A percentile compares a stretch with the other conserved stretches of the same genome.
These are phyloP conservation scores for Penicillium palitans DNA, from an alignment of 2,329 filamentous ascomycete genomes.

Conservation along the genomic window DNA sequence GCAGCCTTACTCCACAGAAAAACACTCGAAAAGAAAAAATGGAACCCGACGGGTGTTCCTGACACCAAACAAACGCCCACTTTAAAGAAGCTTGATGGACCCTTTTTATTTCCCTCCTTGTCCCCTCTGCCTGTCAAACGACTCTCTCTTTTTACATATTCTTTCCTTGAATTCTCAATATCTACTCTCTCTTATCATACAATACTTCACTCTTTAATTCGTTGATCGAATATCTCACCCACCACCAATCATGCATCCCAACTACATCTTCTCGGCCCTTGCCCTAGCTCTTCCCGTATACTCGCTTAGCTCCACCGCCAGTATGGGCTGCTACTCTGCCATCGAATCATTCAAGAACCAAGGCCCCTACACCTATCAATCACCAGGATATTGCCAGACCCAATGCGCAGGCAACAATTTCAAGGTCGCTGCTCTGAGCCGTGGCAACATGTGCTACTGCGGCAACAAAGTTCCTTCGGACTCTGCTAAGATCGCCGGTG, in stretches of 20 bases:
- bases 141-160: not conserved
- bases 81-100: conserved; percentile 10
- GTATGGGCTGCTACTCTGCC: conserved; percentile 23
- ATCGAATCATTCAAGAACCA: conserved; percentile 12
- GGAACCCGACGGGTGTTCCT: conserved; percentile 6
- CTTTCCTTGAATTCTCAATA: conserved; percentile 1
- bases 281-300: conserved; percentile 16
- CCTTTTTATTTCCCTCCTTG: not conserved
- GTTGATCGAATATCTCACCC: not conserved
- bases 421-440: conserved; percentile 20
- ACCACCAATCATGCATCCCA: conserved; percentile 15
- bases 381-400: conserved; percentile 18
- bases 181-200: not conserved
- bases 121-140: not conserved
- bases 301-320: not conserved
- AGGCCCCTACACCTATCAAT: conserved; percentile 11
- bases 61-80: not conserved
- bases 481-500: conserved; percentile 18
- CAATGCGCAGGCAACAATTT: conserved; percentile 16
- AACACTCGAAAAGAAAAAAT: conserved; percentile 14
- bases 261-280: conserved; percentile 14
- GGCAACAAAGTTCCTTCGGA: conserved; percentile 20
- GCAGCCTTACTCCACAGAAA: conserved; percentile 15
- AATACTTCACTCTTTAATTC: not conserved
- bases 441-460: conserved; percentile 26